Evolutionary conservation across 345 rosid genomes (phyloP), one percentile per base, ranked within the genome.

Genomic region (Eucalyptus curtisii): DNA sequence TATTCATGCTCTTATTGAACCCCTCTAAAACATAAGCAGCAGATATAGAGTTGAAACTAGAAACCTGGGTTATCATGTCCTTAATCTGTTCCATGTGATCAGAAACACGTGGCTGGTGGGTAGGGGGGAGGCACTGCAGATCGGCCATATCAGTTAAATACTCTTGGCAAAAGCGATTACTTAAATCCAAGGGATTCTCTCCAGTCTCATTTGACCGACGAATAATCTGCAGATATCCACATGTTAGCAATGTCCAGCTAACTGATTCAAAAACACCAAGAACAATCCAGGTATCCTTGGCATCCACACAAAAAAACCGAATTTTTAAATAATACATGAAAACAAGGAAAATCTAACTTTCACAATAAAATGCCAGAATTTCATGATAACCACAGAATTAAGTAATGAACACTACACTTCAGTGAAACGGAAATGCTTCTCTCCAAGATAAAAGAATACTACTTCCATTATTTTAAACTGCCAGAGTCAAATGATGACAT

Each of bases 71-170:
- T 81, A 97, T 96, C 98, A 96, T 92, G 88, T 94, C 90, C 61
- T 93, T 93, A 31, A 97, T 96, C 91, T 96, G 93, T 40, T 93
- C 95, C 93, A 97, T 95, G 92, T 96, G 97, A 10, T 91, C 91
- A 66, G 98, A 94, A 19, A 97, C 98, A 40, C 95, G 92, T 8
- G 99, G 99, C 93, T 96, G 94, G 86, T 92, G 94, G 16, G 97
- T 96, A 27, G 99, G 99, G 86, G 59, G 88, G 7, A 96, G 97
- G 93, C 98, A 97, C 93, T 94, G 98, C 79, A 97, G 93, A 86
- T 91, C 92, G 87, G 64, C 88, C 99, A 97, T 94, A 90, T 97
- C 99, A 37, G 87, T 91, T 49, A 94, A 89, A 91, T 97, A 97
- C 87, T 96, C 99, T 79, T 95, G 93, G 52, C 99, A 96, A 90